Percentiles rank a stretch among this genome's conserved stretches.
Conservation (phyloP, 2,329 filamentous ascomycete species). For the Achaetomium macrosporum region DNA sequence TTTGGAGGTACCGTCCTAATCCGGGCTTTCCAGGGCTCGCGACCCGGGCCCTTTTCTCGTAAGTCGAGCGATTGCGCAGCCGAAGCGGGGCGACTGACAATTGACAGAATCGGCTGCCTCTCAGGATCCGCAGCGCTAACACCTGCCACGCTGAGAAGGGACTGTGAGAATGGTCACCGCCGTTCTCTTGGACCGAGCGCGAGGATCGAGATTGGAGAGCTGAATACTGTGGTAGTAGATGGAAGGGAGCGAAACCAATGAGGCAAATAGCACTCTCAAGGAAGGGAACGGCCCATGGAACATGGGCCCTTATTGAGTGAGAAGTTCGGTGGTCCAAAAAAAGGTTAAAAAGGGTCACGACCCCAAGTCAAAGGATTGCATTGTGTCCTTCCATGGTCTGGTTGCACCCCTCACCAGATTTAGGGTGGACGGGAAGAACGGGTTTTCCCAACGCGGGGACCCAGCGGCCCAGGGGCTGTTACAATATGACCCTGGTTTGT, state of each 20-base stretch:
- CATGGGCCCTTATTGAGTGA: background rate
- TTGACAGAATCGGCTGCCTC: constrained; percentile 2
- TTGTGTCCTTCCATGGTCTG: constrained; percentile 5
- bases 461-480: constrained; percentile 4
- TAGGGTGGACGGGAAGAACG: constrained; percentile 1
- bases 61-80: background rate
- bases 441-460: constrained; percentile 4
- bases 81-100: background rate
- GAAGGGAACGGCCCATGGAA: background rate
- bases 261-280: background rate
- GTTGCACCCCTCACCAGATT: constrained; percentile 6
- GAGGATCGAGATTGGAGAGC: background rate
- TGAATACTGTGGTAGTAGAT: background rate
- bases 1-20: background rate
- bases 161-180: background rate
- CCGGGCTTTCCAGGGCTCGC: too few relatives aligned
- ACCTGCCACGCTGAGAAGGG: background rate
- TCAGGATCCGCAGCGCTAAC: background rate
- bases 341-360: constrained; percentile 3
- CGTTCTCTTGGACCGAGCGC: background rate
- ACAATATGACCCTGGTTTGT: too few relatives aligned
- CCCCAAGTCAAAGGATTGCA: constrained; percentile 4
- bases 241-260: background rate
- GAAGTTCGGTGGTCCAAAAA: background rate
- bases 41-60: too few relatives aligned